phyloP scores from a whole-genome alignment of 2,329 filamentous ascomycete species.

The Boeremia lycopersici region DNA sequence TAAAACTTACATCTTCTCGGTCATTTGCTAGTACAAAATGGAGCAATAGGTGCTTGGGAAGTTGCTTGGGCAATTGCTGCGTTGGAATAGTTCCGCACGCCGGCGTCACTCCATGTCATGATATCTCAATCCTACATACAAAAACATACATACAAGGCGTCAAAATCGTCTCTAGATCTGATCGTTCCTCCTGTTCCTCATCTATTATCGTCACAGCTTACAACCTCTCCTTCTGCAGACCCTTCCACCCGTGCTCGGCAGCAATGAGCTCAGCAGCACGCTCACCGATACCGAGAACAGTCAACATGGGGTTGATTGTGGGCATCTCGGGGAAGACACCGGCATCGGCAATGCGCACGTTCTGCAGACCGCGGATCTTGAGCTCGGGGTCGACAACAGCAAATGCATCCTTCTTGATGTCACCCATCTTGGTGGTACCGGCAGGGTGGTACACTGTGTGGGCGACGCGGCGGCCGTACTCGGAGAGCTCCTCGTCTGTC shows the following conservation, averaged over 20 bases:
- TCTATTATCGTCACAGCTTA: constrained; percentile 38
- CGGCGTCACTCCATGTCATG: constrained; percentile 15
- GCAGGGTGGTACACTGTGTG: constrained; percentile 92
- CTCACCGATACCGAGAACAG: constrained; percentile 83
- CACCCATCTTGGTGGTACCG: constrained; percentile 90
- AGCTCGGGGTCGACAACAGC: constrained; percentile 82
- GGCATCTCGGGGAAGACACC: constrained; percentile 89
- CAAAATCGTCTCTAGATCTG: constrained; percentile 6
- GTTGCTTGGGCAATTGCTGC: constrained; percentile 12
- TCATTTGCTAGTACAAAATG: neutral
- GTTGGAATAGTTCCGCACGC: constrained; percentile 14
- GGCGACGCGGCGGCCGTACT: constrained; percentile 80
- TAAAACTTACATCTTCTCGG: constrained; percentile 5
- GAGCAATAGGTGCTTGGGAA: constrained; percentile 10
- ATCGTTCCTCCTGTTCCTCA: neutral
- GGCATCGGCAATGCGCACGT: constrained; percentile 80
- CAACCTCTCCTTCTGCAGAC: constrained; percentile 60
- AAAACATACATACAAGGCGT: constrained; percentile 10
- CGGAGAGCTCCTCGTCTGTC: constrained; percentile 78
- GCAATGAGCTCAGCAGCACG: constrained; percentile 83
- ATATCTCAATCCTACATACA: constrained; percentile 17
- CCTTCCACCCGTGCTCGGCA: constrained; percentile 71
- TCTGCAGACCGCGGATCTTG: constrained; percentile 73
- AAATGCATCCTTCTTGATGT: constrained; percentile 68
- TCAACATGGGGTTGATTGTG: constrained; percentile 89